These are phyloP conservation scores for Alternaria conjuncta DNA, from an alignment of 2,329 filamentous ascomycete genomes.

Conservation along the genomic window DNA sequence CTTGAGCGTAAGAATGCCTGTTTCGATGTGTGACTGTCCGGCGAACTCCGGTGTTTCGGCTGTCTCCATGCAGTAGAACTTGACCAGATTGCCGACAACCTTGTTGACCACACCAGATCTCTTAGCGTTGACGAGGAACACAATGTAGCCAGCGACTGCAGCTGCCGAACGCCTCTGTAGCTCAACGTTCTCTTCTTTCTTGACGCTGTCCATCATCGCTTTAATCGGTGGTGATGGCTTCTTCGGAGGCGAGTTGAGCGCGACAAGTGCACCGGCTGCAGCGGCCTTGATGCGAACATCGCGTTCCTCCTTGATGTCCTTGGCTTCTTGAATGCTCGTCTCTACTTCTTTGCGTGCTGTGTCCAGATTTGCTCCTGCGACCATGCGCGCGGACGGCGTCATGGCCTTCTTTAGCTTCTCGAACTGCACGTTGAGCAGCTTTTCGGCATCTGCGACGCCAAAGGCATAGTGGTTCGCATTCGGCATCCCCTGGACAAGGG, in stretches of 20 bases:
- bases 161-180: slow-evolving; percentile 85
- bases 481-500: slow-evolving; percentile 90
- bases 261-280: slow-evolving; percentile 84
- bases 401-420: slow-evolving; percentile 88
- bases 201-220: slow-evolving; percentile 97
- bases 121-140: slow-evolving; percentile 79
- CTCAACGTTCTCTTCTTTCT: slow-evolving; percentile 88
- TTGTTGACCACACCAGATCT: slow-evolving; percentile 90
- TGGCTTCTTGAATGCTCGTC: slow-evolving; percentile 79
- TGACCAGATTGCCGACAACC: slow-evolving; percentile 92
- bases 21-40: slow-evolving; percentile 77
- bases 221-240: slow-evolving; percentile 94
- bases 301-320: slow-evolving; percentile 76
- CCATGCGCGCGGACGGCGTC: slow-evolving; percentile 84
- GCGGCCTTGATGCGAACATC: slow-evolving; percentile 87
- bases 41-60: slow-evolving; percentile 96
- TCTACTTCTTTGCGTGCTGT: slow-evolving; percentile 76
- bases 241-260: slow-evolving; percentile 87
- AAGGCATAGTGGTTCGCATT: slow-evolving; percentile 94
- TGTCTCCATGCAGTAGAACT: slow-evolving; percentile 97
- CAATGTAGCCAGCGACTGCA: slow-evolving; percentile 84
- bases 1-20: slow-evolving; percentile 86
- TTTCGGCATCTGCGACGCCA: slow-evolving; percentile 84
- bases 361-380: slow-evolving; percentile 77
- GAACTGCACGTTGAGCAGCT: slow-evolving; percentile 83